Base-by-base conservation (phyloP, 139 green algal genomes). In the Tetradesmus obliquus region DNA sequence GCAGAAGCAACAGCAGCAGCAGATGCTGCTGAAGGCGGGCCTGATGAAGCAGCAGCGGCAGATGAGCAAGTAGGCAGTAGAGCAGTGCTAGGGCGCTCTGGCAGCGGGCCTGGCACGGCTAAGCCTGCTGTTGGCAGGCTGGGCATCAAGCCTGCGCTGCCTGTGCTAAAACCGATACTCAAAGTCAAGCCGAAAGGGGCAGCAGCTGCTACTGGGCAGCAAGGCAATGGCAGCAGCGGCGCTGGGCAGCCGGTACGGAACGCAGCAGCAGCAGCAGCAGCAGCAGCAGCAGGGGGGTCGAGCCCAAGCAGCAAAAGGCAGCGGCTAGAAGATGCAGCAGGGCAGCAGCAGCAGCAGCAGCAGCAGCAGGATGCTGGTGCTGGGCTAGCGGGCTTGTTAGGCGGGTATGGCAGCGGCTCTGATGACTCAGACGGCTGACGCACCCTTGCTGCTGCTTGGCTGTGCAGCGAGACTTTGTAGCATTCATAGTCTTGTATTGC, bases 1-100 rank as follows among this genome's bases (percentile, higher is more conserved):
- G 72, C 55, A 92, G 24, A 79, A 87, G 57, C 93, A 95, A 71
- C 57, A 89, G 32, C 79, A 94, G 58, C 85, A 82, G 15, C 53
- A 62, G 53, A 53, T 93, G 82, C 79, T 95, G 60, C 58, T 93
- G 84, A 69, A 95, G 60, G 93, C 96, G 81, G 10, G 53, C 12
- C 58, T 32, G 19, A 53, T 9, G 72, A 57, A 87, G 74, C n/a
- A 55, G 71, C 22, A 24, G 87, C 60, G 76, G 90, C 82, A 71
- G 90, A 5, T 19, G 66, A 66, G 12, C 71, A 24, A 5, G 32
- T 24, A 24, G 76, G 86, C n/a, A 58, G 71, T 20, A 12, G 24
- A 53, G 84, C 24, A 72, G 74, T 15, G 7, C 55, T 53, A 66
- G 22, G 24, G 22, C 17, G 4, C 9, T 93, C 24, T n/a, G 71